Conservation (phyloP, 2,329 filamentous ascomycete genomes). For the Epicoccum nigrum region DNA sequence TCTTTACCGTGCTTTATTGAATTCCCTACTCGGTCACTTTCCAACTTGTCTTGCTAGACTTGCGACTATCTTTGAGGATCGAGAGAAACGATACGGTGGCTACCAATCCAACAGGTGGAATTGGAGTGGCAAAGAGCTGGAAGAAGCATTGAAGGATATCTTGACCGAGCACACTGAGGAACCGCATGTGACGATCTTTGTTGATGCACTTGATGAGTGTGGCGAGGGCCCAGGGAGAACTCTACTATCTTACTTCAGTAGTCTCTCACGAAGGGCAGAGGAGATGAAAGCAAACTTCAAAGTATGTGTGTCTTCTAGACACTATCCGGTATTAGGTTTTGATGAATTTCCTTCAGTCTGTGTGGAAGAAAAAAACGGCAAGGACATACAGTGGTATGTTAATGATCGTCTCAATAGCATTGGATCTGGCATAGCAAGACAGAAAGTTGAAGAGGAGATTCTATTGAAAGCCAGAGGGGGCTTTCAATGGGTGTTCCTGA, state of each 20-base stretch:
- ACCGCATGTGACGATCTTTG: not conserved
- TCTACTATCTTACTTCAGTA: not conserved
- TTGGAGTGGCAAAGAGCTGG: not conserved
- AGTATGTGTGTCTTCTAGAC: not conserved
- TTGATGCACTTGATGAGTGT: slow-evolving; percentile 1
- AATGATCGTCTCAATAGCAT: not conserved
- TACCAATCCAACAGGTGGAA: not conserved
- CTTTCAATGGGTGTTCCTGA: not conserved
- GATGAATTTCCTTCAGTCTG: not conserved
- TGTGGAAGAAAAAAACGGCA: not conserved
- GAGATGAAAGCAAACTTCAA: not conserved
- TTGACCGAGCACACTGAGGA: not conserved
- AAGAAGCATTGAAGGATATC: not conserved
- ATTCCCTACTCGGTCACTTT: not conserved
- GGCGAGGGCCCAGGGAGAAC: not conserved
- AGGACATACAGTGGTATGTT: not conserved
- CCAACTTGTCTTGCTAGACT: not conserved
- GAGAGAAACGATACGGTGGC: not conserved
- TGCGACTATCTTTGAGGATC: not conserved
- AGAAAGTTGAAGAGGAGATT: not conserved
- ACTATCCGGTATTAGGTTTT: not conserved
- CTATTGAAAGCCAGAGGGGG: not conserved
- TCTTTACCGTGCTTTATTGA: not conserved
- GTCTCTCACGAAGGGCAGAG: not conserved
- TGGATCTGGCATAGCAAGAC: not conserved